These are phyloP conservation scores for Coniochaeta ligniaria DNA, from an alignment of 2,329 filamentous ascomycete genomes.

Conservation along the genomic window DNA sequence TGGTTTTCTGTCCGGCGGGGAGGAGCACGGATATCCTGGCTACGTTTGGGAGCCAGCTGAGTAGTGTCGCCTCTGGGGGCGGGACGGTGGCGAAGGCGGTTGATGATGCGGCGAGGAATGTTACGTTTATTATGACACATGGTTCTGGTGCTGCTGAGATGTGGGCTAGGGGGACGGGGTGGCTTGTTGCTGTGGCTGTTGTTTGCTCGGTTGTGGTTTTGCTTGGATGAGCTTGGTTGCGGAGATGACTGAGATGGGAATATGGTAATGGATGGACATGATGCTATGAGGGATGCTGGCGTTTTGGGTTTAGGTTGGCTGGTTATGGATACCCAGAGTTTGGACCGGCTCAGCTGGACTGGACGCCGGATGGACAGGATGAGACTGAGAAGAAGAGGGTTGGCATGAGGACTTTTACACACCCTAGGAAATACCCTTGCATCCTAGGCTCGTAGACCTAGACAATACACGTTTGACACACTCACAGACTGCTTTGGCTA, in stretches of 20 bases:
- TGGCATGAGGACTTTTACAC: background rate
- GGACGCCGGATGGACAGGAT: background rate
- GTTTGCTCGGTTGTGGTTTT: background rate
- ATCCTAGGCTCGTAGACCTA: background rate
- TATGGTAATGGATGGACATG: background rate
- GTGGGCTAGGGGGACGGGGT: background rate
- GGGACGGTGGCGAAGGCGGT: slow-evolving; percentile 25
- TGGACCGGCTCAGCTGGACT: slow-evolving; percentile 1
- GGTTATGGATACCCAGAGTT: background rate
- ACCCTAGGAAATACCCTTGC: background rate
- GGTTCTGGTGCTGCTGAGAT: background rate
- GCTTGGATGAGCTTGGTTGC: background rate
- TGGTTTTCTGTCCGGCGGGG: slow-evolving; percentile 66
- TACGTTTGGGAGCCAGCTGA: slow-evolving; percentile 42
- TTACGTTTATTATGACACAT: slow-evolving; percentile 20
- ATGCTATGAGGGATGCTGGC: background rate
- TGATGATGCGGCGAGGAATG: slow-evolving; percentile 24
- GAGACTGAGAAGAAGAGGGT: background rate
- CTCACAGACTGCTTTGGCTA: background rate
- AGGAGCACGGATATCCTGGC: slow-evolving; percentile 52
- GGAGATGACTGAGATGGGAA: background rate
- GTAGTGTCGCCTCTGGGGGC: slow-evolving; percentile 35
- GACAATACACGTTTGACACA: background rate
- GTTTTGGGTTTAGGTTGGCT: background rate
- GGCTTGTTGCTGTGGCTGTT: background rate